phyloP scores from a whole-genome alignment of 1,139 yeast genomes.

The Zygosaccharomyces pseudobailii region DNA sequence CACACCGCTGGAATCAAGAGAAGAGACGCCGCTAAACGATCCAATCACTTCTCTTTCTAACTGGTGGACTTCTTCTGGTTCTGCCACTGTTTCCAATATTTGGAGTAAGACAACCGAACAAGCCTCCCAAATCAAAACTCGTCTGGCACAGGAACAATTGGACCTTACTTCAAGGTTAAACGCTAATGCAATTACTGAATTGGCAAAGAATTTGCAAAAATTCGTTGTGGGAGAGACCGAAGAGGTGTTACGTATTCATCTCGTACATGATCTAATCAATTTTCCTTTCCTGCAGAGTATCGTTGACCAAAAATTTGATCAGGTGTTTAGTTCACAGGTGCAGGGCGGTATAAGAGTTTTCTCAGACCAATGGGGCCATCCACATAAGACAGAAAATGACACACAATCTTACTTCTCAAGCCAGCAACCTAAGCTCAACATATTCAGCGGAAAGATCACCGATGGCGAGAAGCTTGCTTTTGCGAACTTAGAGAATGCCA shows the following conservation, averaged over 20 bases:
- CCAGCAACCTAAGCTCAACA: conserved; percentile 50
- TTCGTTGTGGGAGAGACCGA: conserved; percentile 59
- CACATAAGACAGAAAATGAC: conserved; percentile 26
- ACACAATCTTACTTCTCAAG: conserved; percentile 26
- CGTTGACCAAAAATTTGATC: conserved; percentile 64
- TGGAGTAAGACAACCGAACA: conserved; percentile 49
- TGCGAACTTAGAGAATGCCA: conserved; percentile 78
- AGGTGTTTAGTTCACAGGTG: conserved; percentile 78
- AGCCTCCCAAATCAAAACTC: conserved; percentile 30
- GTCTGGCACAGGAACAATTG: conserved; percentile 25
- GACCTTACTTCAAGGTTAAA: conserved; percentile 41
- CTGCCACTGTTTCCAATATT: conserved; percentile 63
- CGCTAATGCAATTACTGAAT: conserved; percentile 29
- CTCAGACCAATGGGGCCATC: conserved; percentile 42
- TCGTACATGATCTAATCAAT: conserved; percentile 81
- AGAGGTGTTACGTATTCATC: conserved; percentile 73
- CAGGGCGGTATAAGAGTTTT: conserved; percentile 76
- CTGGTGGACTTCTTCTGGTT: conserved; percentile 82
- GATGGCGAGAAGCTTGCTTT: conserved; percentile 88
- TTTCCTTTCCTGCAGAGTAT: conserved; percentile 59
- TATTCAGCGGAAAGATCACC: conserved; percentile 69
- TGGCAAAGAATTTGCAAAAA: conserved; percentile 32
- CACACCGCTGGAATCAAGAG: conserved; percentile 8
- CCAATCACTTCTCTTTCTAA: conserved; percentile 66
- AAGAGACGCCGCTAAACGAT: conserved; percentile 41